phyloP scores from a whole-genome alignment of 2,329 filamentous ascomycete species.

The Sarocladium brachiariae region DNA sequence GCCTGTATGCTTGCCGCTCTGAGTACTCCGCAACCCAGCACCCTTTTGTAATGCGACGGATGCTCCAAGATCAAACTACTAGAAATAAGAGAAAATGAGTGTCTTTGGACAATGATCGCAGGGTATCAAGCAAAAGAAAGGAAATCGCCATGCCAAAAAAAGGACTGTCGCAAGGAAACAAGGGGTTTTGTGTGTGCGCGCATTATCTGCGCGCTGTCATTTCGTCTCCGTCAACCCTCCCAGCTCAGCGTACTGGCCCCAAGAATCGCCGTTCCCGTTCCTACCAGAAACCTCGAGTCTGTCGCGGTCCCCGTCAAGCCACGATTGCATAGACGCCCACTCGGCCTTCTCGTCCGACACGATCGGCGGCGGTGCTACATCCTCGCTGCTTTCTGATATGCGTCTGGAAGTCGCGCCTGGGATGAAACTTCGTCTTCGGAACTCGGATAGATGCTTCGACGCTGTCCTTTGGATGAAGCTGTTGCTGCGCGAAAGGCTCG shows the following conservation, averaged over 20 bases:
- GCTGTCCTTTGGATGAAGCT: slow-evolving; percentile 1
- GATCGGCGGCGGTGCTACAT: slow-evolving; percentile 22
- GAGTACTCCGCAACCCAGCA: too few relatives aligned
- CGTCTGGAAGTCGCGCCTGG: background rate
- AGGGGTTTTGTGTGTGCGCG: too few relatives aligned
- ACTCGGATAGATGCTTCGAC: background rate
- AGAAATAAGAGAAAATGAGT: background rate
- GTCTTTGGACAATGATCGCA: background rate
- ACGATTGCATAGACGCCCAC: slow-evolving; percentile 30
- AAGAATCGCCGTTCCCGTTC: slow-evolving; percentile 19
- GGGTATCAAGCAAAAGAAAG: slow-evolving; percentile 10
- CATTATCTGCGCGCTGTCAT: slow-evolving; percentile 1
- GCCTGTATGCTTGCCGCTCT: too few relatives aligned
- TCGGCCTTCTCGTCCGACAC: slow-evolving; percentile 24
- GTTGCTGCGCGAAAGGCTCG: background rate
- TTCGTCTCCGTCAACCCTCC: slow-evolving; percentile 35
- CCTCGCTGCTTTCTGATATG: slow-evolving; percentile 15
- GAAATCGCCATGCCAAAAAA: slow-evolving; percentile 5
- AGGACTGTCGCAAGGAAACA: too few relatives aligned
- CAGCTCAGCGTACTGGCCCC: slow-evolving; percentile 40
- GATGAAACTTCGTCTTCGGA: background rate
- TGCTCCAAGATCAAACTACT: background rate
- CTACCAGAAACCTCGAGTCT: slow-evolving; percentile 16
- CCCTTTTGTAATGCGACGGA: background rate
- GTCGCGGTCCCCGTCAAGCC: slow-evolving; percentile 22